Evolutionary conservation across 108 stramenopile species (phyloP).

Genomic region (Cyclotella kingstonii): DNA sequence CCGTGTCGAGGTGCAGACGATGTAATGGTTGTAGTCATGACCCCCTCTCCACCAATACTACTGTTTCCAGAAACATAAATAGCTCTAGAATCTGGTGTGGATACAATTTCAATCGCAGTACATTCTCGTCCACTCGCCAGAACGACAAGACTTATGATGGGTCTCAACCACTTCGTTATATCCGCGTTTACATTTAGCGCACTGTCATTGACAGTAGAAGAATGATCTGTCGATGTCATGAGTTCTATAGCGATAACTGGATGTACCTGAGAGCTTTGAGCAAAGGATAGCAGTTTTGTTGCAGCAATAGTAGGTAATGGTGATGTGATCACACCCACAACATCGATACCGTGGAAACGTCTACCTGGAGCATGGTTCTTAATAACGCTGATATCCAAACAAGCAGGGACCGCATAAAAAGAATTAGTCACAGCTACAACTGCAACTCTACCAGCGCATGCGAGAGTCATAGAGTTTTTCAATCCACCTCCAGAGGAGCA

Average conservation of each 20-base stretch:
- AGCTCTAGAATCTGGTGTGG: constrained; percentile 23
- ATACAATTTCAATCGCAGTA: constrained; percentile 63
- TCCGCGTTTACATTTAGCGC: constrained; percentile 45
- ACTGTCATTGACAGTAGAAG: constrained; percentile 16
- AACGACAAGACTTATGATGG: constrained; percentile 44
- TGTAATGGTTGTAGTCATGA: constrained; percentile 10
- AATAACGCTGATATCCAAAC: constrained; percentile 22
- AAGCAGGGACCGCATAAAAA: constrained; percentile 64
- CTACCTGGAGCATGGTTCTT: neutral
- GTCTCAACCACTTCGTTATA: constrained; percentile 10
- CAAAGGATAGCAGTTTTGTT: constrained; percentile 58
- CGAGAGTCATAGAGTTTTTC: constrained; percentile 61
- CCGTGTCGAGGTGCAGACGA: constrained; percentile 53
- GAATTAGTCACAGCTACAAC: constrained; percentile 71
- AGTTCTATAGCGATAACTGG: constrained; percentile 66
- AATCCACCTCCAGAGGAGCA: constrained; percentile 63
- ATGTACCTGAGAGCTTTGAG: constrained; percentile 79
- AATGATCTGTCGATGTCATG: constrained; percentile 8
- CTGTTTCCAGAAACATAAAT: constrained; percentile 8
- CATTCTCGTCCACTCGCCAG: constrained; percentile 78
- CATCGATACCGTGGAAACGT: constrained; percentile 1
- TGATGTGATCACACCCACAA: constrained; percentile 2
- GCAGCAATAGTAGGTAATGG: constrained; percentile 31
- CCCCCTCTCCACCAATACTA: constrained; percentile 6
- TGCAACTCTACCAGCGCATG: constrained; percentile 59